A percentile compares a stretch with the other conserved stretches of the same genome.
These are phyloP conservation scores for Colletotrichum lupini DNA, from an alignment of 2,329 filamentous ascomycete genomes.

Conservation along the genomic window DNA sequence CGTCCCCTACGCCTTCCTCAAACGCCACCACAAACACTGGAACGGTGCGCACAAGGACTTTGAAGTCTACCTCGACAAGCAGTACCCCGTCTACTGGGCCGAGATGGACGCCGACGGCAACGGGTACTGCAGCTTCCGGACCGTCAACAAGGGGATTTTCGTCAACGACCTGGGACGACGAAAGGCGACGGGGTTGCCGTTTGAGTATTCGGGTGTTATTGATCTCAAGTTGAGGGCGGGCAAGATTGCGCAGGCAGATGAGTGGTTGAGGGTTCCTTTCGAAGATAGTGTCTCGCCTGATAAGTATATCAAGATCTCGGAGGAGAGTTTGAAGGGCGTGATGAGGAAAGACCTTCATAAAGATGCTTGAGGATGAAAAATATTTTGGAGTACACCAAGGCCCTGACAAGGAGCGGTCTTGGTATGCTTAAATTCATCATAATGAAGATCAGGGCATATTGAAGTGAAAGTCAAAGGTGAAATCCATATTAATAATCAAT, in stretches of 20 bases:
- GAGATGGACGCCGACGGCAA: conserved; percentile 16
- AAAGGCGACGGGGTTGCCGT: conserved; percentile 22
- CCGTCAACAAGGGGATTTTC: conserved; percentile 25
- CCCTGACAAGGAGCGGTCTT: background rate
- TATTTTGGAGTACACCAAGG: no score
- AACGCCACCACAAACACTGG: conserved; percentile 29
- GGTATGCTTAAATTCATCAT: background rate
- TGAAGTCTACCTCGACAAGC: conserved; percentile 18
- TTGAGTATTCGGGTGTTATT: conserved; percentile 21
- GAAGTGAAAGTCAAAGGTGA: background rate
- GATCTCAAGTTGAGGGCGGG: conserved; percentile 12
- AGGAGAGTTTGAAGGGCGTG: conserved; percentile 8
- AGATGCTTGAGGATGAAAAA: background rate
- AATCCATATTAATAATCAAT: background rate
- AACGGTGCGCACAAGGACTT: conserved; percentile 26
- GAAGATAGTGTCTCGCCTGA: conserved; percentile 24
- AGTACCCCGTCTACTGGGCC: conserved; percentile 27
- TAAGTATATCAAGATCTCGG: conserved; percentile 29
- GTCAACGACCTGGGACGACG: conserved; percentile 23
- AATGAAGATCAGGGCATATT: no score
- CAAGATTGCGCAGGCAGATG: conserved; percentile 19
- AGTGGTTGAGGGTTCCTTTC: conserved; percentile 23
- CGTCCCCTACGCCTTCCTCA: conserved; percentile 17
- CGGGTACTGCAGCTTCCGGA: conserved; percentile 28
- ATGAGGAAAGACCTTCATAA: conserved; percentile 18